Conservation (phyloP, 441 rosid genomes). For the Bocquillonia castaneifolia region DNA sequence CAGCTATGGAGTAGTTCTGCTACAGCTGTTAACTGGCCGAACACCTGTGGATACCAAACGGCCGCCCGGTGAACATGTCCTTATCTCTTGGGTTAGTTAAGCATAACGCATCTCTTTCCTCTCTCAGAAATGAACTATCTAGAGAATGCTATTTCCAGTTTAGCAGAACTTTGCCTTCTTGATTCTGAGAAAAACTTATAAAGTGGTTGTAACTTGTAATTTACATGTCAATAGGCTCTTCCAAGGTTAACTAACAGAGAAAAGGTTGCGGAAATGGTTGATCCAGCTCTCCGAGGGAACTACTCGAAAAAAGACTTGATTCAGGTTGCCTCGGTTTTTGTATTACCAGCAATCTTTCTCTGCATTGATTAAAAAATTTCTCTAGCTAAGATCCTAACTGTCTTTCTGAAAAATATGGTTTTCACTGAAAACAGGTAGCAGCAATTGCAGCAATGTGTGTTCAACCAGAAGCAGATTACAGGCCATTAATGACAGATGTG, state of each 20-base stretch:
- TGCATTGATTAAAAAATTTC: background rate
- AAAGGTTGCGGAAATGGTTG: constrained; percentile 65
- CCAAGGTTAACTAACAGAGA: constrained; percentile 74
- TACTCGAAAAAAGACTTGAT: constrained; percentile 71
- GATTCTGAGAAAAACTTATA: background rate
- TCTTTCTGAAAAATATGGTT: background rate
- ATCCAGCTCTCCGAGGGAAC: constrained; percentile 59
- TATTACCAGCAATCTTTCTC: background rate
- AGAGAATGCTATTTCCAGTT: background rate
- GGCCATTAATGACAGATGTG: constrained; percentile 88
- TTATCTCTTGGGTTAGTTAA: constrained; percentile 73
- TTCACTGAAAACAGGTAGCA: constrained; percentile 44
- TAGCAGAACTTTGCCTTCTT: background rate
- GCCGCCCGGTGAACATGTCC: constrained; percentile 74
- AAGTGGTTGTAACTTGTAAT: background rate
- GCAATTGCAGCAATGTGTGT: constrained; percentile 91
- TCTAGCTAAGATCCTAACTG: background rate
- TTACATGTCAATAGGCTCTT: constrained; percentile 51
- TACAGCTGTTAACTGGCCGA: constrained; percentile 82
- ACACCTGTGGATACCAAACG: constrained; percentile 59
- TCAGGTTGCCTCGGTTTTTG: constrained; percentile 45
- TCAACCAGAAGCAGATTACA: constrained; percentile 81
- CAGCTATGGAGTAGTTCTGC: constrained; percentile 75
- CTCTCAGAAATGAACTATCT: background rate
- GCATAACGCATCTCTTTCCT: constrained; percentile 6